Evolutionary conservation across 2,329 filamentous ascomycete genomes (phyloP).

Genomic region (Calonectria pseudoreteaudii): DNA sequence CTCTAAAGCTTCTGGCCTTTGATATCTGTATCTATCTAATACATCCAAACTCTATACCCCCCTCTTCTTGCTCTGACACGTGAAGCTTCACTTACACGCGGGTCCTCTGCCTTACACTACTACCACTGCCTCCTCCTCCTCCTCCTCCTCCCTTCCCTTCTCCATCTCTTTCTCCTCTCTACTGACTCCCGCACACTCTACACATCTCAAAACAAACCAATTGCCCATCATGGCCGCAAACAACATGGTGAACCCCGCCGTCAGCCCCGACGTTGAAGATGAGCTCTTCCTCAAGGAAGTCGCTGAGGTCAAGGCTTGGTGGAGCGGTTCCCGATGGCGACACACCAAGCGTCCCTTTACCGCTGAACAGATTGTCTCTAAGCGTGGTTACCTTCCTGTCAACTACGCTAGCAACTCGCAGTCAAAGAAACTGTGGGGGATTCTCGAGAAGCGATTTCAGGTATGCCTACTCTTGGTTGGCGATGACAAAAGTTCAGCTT

Average conservation of each 20-base stretch:
- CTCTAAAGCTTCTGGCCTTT: background rate
- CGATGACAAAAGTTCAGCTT: background rate
- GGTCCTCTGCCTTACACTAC: background rate
- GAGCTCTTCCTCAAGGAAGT: constrained; percentile 85
- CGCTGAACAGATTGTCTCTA: constrained; percentile 95
- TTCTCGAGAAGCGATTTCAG: constrained; percentile 87
- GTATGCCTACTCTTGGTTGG: constrained; percentile 60
- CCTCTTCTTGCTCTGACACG: constrained; percentile 10
- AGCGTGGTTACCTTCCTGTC: constrained; percentile 91
- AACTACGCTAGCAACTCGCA: constrained; percentile 90
- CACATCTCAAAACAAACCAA: constrained; percentile 12
- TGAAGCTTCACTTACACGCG: constrained; percentile 26
- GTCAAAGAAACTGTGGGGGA: constrained; percentile 94
- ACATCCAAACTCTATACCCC: constrained; percentile 5
- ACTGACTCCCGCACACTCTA: constrained; percentile 11
- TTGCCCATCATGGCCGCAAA: constrained; percentile 65
- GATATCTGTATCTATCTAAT: constrained; percentile 4
- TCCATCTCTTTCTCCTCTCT: background rate
- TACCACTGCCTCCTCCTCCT: background rate
- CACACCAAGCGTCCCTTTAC: constrained; percentile 94
- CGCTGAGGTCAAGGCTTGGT: constrained; percentile 91
- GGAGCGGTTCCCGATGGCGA: constrained; percentile 91
- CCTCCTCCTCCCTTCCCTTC: background rate
- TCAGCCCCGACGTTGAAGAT: constrained; percentile 69
- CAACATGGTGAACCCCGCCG: constrained; percentile 70